A percentile compares a stretch with the other conserved stretches of the same genome.
These are phyloP conservation scores for Neophaeococcomyces mojaviensis DNA, from an alignment of 2,329 filamentous ascomycete species.

Conservation along the genomic window DNA sequence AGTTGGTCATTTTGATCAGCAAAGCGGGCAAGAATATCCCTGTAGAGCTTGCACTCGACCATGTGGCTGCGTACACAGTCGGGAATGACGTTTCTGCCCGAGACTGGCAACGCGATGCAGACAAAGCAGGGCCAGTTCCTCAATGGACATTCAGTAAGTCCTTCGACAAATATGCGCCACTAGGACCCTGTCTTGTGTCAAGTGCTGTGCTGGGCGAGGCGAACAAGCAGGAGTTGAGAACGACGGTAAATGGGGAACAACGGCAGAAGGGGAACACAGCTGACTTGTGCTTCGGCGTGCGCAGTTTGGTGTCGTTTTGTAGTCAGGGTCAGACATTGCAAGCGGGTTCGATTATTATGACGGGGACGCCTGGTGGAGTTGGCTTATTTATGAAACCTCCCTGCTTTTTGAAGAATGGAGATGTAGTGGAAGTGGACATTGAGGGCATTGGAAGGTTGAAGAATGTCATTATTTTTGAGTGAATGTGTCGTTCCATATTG, in stretches of 20 bases:
- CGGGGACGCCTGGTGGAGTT: conserved; percentile 36
- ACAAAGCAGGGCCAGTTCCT: conserved; percentile 44
- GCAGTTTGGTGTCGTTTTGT: conserved; percentile 28
- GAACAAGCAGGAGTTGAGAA: conserved; percentile 16
- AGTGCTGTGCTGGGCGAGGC: not conserved
- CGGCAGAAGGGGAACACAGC: conserved; percentile 30
- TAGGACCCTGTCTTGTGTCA: conserved; percentile 45
- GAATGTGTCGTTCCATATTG: too few species aligned
- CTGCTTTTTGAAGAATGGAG: conserved; percentile 28
- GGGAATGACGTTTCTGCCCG: conserved; percentile 51
- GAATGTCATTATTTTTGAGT: conserved; percentile 25
- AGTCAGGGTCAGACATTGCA: conserved; percentile 31
- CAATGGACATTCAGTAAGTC: conserved; percentile 53
- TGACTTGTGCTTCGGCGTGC: conserved; percentile 32
- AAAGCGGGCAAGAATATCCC: conserved; percentile 46
- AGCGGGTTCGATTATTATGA: conserved; percentile 33
- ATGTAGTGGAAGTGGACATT: conserved; percentile 40
- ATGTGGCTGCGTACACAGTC: conserved; percentile 47
- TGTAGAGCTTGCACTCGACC: conserved; percentile 37
- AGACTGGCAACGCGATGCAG: conserved; percentile 45
- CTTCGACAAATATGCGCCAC: conserved; percentile 49
- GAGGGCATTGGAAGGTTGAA: conserved; percentile 42
- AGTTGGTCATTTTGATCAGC: conserved; percentile 41
- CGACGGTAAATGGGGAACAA: conserved; percentile 1
- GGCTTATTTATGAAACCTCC: conserved; percentile 34